These are phyloP conservation scores for Hyphopichia fennica DNA, from an alignment of 1,139 yeast genomes.

Conservation along the genomic window DNA sequence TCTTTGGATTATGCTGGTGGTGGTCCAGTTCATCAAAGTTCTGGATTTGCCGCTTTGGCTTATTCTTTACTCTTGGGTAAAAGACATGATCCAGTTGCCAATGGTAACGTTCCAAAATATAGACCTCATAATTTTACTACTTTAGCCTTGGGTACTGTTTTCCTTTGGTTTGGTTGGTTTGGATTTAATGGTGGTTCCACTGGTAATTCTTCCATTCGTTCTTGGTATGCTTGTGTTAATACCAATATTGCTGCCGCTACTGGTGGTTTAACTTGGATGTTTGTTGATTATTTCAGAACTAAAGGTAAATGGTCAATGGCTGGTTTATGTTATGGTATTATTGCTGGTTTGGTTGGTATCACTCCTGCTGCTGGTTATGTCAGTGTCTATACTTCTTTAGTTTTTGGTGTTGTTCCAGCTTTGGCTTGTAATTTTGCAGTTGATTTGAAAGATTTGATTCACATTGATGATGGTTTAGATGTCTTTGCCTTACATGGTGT, in stretches of 20 bases:
- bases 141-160: slow-evolving; percentile 89
- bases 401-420: slow-evolving; percentile 81
- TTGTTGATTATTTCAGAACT: slow-evolving; percentile 83
- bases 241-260: slow-evolving; percentile 90
- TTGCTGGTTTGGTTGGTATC: slow-evolving; percentile 92
- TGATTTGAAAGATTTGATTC: slow-evolving; percentile 68
- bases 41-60: slow-evolving; percentile 94
- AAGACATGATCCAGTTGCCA: slow-evolving; percentile 79
- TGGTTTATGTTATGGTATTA: slow-evolving; percentile 90
- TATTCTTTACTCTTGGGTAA: slow-evolving; percentile 89
- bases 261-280: slow-evolving; percentile 94
- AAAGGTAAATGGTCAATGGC: slow-evolving; percentile 94
- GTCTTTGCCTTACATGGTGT: slow-evolving; percentile 93
- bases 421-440: slow-evolving; percentile 80
- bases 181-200: slow-evolving; percentile 98
- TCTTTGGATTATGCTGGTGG: slow-evolving; percentile 51
- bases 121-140: slow-evolving; percentile 90
- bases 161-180: slow-evolving; percentile 98
- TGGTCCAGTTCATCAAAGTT: slow-evolving; percentile 93
- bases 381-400: slow-evolving; percentile 83
- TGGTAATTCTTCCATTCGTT: slow-evolving; percentile 86
- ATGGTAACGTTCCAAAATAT: slow-evolving; percentile 74
- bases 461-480: slow-evolving; percentile 93
- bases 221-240: slow-evolving; percentile 90
- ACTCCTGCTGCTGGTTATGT: slow-evolving; percentile 98